These are phyloP conservation scores for Fusarium anguioides DNA, from an alignment of 2,329 filamentous ascomycete species.

Conservation along the genomic window DNA sequence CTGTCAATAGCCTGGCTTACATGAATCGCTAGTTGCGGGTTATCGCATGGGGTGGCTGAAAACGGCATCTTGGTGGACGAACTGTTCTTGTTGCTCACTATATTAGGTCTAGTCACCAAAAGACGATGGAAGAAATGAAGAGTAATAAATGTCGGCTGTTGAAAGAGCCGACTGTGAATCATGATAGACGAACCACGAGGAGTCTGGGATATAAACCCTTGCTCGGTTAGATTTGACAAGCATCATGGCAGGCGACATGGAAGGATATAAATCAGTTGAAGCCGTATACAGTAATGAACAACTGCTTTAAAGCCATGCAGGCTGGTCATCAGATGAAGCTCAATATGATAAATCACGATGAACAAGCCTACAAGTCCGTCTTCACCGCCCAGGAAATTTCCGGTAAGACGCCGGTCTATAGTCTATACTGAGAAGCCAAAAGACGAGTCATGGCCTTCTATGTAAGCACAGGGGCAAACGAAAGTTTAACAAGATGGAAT, in stretches of 20 bases:
- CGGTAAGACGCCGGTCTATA: constrained; percentile 1
- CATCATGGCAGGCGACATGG: constrained; percentile 16
- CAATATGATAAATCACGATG: constrained; percentile 18
- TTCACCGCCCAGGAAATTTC: constrained; percentile 31
- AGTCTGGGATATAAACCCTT: constrained; percentile 9
- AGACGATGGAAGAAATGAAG: not conserved
- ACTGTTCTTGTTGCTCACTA: constrained; percentile 20
- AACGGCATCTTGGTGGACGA: constrained; percentile 6
- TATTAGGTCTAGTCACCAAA: constrained; percentile 14
- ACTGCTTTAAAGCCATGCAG: not conserved
- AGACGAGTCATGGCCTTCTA: constrained; percentile 28
- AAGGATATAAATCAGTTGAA: not conserved
- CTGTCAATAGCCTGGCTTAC: constrained; percentile 25
- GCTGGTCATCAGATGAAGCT: not conserved
- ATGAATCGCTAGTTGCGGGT: constrained; percentile 33
- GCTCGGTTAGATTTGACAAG: not conserved
- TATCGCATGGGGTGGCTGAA: constrained; percentile 19
- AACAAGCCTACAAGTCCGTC: constrained; percentile 9
- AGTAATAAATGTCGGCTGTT: not conserved
- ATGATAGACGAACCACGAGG: constrained; percentile 13
- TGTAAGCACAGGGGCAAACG: constrained; percentile 14
- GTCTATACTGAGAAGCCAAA: constrained; percentile 1
- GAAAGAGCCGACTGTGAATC: not conserved
- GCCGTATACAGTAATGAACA: not conserved
- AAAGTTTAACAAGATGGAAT: not conserved